These are phyloP conservation scores for Ustilago esculenta DNA, from an alignment of 1,284 basidiomycete genomes.

Conservation along the genomic window DNA sequence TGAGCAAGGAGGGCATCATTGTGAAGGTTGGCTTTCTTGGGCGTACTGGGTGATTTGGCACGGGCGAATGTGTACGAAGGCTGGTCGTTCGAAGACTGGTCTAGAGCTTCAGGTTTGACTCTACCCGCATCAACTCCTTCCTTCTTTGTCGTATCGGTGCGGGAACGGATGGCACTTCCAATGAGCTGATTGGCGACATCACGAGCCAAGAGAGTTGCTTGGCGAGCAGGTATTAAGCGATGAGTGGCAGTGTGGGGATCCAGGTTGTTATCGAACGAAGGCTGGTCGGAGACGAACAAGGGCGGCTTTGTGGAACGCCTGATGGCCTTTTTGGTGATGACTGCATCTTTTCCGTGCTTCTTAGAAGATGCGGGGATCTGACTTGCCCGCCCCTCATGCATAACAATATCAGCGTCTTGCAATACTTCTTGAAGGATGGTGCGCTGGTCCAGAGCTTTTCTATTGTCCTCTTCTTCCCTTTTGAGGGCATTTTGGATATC, in stretches of 20 bases:
- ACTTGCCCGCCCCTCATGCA: conserved; percentile 31
- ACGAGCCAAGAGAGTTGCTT: conserved; percentile 17
- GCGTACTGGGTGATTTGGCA: conserved; percentile 4
- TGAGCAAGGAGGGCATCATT: neutral
- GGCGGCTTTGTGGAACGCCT: conserved; percentile 11
- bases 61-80: neutral
- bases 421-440: conserved; percentile 35
- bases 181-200: conserved; percentile 16
- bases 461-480: conserved; percentile 8
- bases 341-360: conserved; percentile 25
- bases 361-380: conserved; percentile 30
- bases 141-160: neutral
- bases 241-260: neutral
- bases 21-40: conserved; percentile 1
- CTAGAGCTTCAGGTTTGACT: neutral
- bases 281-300: conserved; percentile 4
- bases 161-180: neutral
- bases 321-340: conserved; percentile 28
- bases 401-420: conserved; percentile 27
- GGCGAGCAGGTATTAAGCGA: conserved; percentile 15
- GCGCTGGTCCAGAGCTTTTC: conserved; percentile 9
- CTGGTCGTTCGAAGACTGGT: too few relatives aligned
- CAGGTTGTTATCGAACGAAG: neutral
- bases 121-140: neutral
- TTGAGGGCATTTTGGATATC: conserved; percentile 7